Percentiles rank a stretch among this genome's conserved stretches.
Evolutionary conservation across 148 eudicot genomes (phyloP).

Genomic region (Persicaria tinctoria): DNA sequence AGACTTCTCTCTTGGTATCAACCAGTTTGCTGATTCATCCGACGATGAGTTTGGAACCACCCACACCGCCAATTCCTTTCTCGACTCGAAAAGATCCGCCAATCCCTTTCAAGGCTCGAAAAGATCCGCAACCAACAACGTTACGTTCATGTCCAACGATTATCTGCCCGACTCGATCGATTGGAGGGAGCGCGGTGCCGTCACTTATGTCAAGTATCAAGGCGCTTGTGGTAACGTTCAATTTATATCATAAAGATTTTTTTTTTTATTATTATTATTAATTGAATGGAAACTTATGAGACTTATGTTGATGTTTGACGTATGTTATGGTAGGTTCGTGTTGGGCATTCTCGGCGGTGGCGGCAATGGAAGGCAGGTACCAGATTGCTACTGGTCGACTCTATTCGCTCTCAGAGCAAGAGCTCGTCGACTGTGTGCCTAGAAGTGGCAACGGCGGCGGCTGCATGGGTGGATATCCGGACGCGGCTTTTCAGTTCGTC

Average conservation of each 20-base stretch:
- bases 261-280: no score
- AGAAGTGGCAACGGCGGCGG: slow-evolving; percentile 18
- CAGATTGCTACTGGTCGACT: slow-evolving; percentile 30
- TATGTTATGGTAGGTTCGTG: slow-evolving; percentile 26
- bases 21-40: slow-evolving; percentile 52
- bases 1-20: slow-evolving; percentile 31
- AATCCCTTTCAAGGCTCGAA: no score
- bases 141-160: no score
- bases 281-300: not conserved
- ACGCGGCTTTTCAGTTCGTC: slow-evolving; percentile 31
- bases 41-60: slow-evolving; percentile 44
- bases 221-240: no score
- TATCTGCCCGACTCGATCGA: no score
- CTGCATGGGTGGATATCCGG: slow-evolving; percentile 31
- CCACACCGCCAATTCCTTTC: slow-evolving; percentile 17
- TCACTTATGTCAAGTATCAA: no score
- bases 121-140: no score
- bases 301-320: no score
- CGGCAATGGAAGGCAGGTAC: slow-evolving; percentile 29
- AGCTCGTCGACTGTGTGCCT: slow-evolving; percentile 41
- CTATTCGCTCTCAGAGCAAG: slow-evolving; percentile 42
- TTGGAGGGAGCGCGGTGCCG: no score
- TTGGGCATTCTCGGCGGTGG: slow-evolving; percentile 49
- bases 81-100: no score
- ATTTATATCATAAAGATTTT: no score